These are phyloP conservation scores for Blastobotrys attinorum DNA, from an alignment of 805 yeast species.

Conservation along the genomic window DNA sequence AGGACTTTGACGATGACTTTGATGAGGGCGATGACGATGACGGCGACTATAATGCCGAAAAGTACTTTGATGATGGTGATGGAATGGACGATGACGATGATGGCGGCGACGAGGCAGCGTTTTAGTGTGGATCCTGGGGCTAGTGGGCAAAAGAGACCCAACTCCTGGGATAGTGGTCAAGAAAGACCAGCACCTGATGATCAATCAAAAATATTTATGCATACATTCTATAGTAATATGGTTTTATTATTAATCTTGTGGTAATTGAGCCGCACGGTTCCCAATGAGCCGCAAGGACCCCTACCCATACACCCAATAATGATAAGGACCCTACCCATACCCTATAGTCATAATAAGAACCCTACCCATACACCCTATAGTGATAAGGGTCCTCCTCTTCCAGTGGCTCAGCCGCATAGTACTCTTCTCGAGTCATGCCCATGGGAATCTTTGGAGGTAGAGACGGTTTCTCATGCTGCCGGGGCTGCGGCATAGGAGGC, in stretches of 20 bases:
- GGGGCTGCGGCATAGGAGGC: too few relatives aligned
- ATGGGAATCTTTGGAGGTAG: conserved; percentile 24
- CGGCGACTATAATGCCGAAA: conserved; percentile 73
- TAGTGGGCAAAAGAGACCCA: background rate
- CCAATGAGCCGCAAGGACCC: background rate
- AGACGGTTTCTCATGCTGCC: conserved; percentile 8
- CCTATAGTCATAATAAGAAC: background rate
- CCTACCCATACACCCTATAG: conserved; percentile 9
- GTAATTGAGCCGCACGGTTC: background rate
- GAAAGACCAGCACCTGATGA: background rate
- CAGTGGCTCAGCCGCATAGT: conserved; percentile 12
- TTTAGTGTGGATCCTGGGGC: background rate
- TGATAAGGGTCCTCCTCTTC: conserved; percentile 15
- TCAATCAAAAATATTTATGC: background rate
- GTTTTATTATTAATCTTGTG: too few relatives aligned
- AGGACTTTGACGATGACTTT: conserved; percentile 47
- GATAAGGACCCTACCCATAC: conserved; percentile 13
- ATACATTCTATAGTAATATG: conserved; percentile 1
- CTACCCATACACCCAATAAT: conserved; percentile 9
- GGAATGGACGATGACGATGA: conserved; percentile 48
- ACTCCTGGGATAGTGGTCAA: background rate
- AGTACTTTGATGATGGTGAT: conserved; percentile 65
- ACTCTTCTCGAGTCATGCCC: conserved; percentile 22
- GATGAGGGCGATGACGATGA: conserved; percentile 68
- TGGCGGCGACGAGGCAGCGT: conserved; percentile 51